Conservation (phyloP, 192 early-diverging fungal genomes). For the Gaertneriomyces semiglobifer region DNA sequence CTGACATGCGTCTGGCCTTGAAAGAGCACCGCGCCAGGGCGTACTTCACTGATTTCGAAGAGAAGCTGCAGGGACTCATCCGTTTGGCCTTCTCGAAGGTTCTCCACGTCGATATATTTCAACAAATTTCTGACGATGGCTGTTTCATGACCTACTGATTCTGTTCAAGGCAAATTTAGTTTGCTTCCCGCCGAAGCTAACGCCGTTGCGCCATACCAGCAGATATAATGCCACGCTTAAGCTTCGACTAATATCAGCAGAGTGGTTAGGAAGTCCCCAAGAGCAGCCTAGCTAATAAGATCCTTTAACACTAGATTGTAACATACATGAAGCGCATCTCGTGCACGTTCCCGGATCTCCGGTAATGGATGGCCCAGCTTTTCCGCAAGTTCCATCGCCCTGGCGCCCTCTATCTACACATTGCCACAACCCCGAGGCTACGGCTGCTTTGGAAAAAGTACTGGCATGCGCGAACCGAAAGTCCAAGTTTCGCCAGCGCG, state of each 20-base stretch:
- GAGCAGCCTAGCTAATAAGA: not conserved
- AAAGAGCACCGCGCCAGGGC: not conserved
- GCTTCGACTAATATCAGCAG: not conserved
- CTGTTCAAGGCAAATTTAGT: not conserved
- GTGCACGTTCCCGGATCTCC: not conserved
- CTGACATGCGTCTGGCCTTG: not conserved
- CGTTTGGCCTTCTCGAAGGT: not conserved
- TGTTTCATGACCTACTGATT: not conserved
- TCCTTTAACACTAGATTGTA: not conserved
- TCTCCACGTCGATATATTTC: not conserved
- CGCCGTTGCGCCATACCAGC: not conserved
- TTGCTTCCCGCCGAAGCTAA: not conserved
- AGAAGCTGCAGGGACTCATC: not conserved
- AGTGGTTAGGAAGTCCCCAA: not conserved
- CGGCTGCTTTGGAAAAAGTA: too few relatives aligned
- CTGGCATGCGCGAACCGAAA: too few relatives aligned
- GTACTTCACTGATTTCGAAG: not conserved
- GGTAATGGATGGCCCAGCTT: constrained; percentile 1
- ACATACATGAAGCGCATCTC: not conserved
- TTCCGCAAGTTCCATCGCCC: too few relatives aligned
- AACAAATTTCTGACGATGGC: not conserved
- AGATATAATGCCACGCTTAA: not conserved
- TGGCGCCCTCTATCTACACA: too few relatives aligned
- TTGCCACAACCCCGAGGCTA: too few relatives aligned
- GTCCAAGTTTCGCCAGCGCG: too few relatives aligned